Evolutionary conservation across 2,329 filamentous ascomycete species (phyloP).

Genomic region (Amesomyces nigricolor): DNA sequence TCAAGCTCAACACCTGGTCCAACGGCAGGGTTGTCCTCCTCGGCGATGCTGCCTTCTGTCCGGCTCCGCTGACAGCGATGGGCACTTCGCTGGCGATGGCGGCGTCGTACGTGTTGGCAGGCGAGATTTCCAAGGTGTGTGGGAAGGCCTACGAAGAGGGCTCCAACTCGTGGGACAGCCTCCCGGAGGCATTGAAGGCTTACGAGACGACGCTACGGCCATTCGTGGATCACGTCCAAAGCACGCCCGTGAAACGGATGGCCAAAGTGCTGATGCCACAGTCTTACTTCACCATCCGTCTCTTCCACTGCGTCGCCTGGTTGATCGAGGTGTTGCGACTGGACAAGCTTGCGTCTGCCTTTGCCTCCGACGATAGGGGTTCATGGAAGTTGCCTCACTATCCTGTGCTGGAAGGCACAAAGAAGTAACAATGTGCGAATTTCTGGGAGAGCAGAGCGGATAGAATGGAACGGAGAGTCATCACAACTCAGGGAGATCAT

Average conservation of each 20-base stretch:
- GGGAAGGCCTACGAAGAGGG: conserved; percentile 9
- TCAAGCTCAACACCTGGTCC: conserved; percentile 41
- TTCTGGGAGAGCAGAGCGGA: neutral
- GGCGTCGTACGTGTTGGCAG: conserved; percentile 52
- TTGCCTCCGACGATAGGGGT: neutral
- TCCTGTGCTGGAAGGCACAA: neutral
- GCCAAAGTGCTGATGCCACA: neutral
- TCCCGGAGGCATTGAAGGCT: conserved; percentile 33
- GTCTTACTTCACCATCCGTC: neutral
- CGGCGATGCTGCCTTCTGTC: conserved; percentile 50
- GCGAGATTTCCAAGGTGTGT: conserved; percentile 35
- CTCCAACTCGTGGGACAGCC: conserved; percentile 22
- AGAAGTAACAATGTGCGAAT: neutral
- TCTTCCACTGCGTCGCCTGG: conserved; percentile 4
- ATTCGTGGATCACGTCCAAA: conserved; percentile 39
- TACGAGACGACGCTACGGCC: conserved; percentile 44
- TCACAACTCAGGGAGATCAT: neutral
- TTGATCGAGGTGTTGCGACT: neutral
- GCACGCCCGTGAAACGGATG: conserved; percentile 19
- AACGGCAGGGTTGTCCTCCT: conserved; percentile 41
- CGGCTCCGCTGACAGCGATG: conserved; percentile 44
- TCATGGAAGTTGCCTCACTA: conserved; percentile 17
- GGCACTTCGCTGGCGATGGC: conserved; percentile 46
- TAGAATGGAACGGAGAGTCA: neutral
- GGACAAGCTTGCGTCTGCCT: neutral